These are phyloP conservation scores for Rhypophila decipiens DNA, from an alignment of 495 filamentous ascomycete genomes.

Conservation along the genomic window DNA sequence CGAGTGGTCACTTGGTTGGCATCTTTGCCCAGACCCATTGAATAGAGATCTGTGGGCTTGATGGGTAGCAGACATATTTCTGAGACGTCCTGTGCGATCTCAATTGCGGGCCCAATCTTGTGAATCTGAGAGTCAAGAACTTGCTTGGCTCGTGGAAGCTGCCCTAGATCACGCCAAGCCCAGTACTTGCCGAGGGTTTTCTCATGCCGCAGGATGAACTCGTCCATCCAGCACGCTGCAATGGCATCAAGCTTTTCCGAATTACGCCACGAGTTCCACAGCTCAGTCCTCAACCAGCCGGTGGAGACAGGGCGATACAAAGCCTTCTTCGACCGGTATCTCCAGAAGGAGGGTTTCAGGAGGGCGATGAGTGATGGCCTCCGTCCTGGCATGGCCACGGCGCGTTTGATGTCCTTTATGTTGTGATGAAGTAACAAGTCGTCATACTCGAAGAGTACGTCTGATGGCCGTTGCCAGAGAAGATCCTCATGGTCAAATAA, in stretches of 20 bases:
- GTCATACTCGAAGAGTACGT: conserved; percentile 17
- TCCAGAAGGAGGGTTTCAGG: conserved; percentile 11
- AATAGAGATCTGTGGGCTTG: conserved; percentile 56
- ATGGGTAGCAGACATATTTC: conserved; percentile 54
- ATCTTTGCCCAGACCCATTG: conserved; percentile 60
- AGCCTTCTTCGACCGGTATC: conserved; percentile 8
- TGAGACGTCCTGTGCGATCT: conserved; percentile 53
- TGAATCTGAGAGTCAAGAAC: conserved; percentile 51
- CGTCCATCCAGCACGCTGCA: conserved; percentile 59
- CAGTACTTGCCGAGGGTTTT: conserved; percentile 52
- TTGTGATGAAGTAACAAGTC: conserved; percentile 19
- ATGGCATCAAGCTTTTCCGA: conserved; percentile 52
- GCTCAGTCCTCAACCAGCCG: conserved; percentile 50
- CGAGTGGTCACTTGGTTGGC: conserved; percentile 38
- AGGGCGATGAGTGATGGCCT: conserved; percentile 1
- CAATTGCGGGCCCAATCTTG: conserved; percentile 54
- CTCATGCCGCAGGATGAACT: conserved; percentile 51
- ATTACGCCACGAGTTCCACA: conserved; percentile 63
- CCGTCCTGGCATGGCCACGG: conserved; percentile 5
- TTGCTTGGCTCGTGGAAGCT: conserved; percentile 46
- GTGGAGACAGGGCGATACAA: conserved; percentile 36
- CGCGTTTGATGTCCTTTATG: conserved; percentile 3
- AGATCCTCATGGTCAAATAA: conserved; percentile 18
- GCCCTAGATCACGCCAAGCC: conserved; percentile 49
- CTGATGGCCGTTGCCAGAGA: conserved; percentile 12